Base-by-base conservation (phyloP, 306 rosid genomes). In the Dicorynia guianensis region DNA sequence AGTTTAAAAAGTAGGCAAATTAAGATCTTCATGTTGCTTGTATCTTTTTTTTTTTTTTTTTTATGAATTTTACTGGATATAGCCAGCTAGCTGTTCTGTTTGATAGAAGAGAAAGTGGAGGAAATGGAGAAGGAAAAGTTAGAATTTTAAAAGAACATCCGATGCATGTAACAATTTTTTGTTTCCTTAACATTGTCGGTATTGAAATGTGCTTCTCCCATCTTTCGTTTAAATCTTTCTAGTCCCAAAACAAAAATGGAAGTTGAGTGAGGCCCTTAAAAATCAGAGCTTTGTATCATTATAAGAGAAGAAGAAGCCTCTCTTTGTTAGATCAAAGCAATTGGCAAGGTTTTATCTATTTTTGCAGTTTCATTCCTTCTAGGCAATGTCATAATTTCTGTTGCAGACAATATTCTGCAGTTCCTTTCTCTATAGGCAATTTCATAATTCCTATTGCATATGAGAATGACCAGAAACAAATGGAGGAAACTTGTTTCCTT, bases 51-150 rank as follows among this genome's bases (percentile, higher is more conserved):
- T 17, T 40, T 55, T 7, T 14, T 52, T 59, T 36, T 71, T 83
- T 12, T 44, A 38, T 44, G 13, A 42, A 14, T 82, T 71, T 84
- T 35, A 17, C 76, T 71, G 75, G 75, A 78, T 84, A 79, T 74
- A 69, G 80, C 76, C 77, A 64, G 74, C 47, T n/a, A n/a, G n/a
- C n/a, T 85, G 75, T 55, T 70, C 47, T 84, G 82, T 81, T 83
- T 82, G 76, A 65, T 38, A 71, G 85, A 75, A 67, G 75, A 77
- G 87, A 86, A 74, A 83, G 65, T 74, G 69, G 77, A 77, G 65
- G 60, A 62, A 64, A 77, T 38, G 57, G 61, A 57, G 55, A 57
- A 75, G 82, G 11, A 54, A 83, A 63, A 39, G 67, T 57, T 63
- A 80, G 71, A 72, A 72, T 78, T 73, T 69, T 71, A 65, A 57